phyloP scores from a whole-genome alignment of 345 rosid species.

The Citrus australasica region DNA sequence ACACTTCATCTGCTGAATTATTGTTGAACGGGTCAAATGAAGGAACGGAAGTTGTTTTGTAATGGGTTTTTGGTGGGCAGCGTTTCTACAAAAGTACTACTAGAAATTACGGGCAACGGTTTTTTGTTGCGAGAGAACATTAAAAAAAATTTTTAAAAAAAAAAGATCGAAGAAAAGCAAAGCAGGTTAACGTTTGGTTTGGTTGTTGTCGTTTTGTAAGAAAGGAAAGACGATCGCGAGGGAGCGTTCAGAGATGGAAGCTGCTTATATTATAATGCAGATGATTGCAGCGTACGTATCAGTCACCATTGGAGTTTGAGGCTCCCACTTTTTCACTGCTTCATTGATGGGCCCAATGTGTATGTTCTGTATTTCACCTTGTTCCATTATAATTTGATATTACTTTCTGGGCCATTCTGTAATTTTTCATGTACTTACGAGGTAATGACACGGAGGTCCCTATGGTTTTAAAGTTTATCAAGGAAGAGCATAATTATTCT shows the following conservation, averaged over 20 bases:
- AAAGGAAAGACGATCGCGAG: slow-evolving; percentile 4
- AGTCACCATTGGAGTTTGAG: neutral
- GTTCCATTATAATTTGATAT: neutral
- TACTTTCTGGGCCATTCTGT: neutral
- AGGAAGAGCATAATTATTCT: neutral
- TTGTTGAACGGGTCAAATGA: slow-evolving; percentile 1
- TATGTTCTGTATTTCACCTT: neutral
- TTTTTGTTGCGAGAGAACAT: neutral
- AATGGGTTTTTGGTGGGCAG: neutral
- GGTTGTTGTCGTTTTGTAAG: slow-evolving; percentile 6
- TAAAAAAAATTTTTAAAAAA: neutral
- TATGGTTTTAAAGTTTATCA: too few relatives aligned
- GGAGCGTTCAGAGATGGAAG: neutral
- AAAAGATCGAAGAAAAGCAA: neutral
- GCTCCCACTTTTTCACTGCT: neutral
- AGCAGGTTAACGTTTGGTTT: neutral
- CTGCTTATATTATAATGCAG: neutral
- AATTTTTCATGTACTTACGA: neutral
- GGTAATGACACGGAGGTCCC: neutral
- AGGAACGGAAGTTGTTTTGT: neutral
- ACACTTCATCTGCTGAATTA: slow-evolving; percentile 61
- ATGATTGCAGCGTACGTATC: neutral
- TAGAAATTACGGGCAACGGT: neutral
- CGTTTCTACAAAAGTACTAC: neutral
- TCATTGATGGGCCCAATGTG: neutral